Base-by-base conservation (phyloP, 108 stramenopile genomes). In the Aurantiochytrium sp. region DNA sequence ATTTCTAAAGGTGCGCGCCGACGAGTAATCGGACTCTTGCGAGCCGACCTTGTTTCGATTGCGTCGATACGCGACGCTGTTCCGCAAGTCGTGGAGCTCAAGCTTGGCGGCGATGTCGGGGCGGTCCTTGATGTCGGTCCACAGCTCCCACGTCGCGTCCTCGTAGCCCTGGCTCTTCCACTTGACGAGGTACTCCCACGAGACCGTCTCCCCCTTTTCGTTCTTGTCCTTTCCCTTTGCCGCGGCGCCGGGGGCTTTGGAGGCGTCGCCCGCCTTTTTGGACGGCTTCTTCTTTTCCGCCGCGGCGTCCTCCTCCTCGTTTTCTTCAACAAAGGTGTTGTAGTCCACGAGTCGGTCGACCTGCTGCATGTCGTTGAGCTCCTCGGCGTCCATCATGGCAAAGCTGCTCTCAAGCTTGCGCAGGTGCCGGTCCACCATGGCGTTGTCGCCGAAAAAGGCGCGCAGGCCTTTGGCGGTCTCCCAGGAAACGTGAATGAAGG, bases 141-240 rank as follows among this genome's bases (percentile, higher is more conserved):
- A 90, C 3, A 94, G 95, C 89, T 99, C 98, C 98, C 98, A 99
- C n/a, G 97, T 97, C 69, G 97, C 97, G 52, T 95, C 93, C 86
- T 96, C 96, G 89, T 98, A 99, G 42, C 96, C 95, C 4, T 97
- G 90, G 27, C 96, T 96, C 22, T 92, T 92, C 99, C 99, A 99
- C 89, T 99, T 99, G 73, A 99, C 97, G 21, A 98, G 91, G 88
- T 96, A 85, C 52, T 85, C 85, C 48, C 42, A 85, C 8, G 31
- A 27, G 4, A 52, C 85, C 5, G 27, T 52, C 17, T 85, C 85
- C 19, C 24, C 52, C 4, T 31, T 54, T 69, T 37, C 41, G 37
- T 69, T 37, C 34, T 69, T 37, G 68, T 69, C n/a, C 6, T 52
- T 12, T 12, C n/a, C 27, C 17, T 85, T 52, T 24, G 6, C 2